phyloP scores from a whole-genome alignment of 768 basidiomycete genomes.

The Clitopilus hobsonii region DNA sequence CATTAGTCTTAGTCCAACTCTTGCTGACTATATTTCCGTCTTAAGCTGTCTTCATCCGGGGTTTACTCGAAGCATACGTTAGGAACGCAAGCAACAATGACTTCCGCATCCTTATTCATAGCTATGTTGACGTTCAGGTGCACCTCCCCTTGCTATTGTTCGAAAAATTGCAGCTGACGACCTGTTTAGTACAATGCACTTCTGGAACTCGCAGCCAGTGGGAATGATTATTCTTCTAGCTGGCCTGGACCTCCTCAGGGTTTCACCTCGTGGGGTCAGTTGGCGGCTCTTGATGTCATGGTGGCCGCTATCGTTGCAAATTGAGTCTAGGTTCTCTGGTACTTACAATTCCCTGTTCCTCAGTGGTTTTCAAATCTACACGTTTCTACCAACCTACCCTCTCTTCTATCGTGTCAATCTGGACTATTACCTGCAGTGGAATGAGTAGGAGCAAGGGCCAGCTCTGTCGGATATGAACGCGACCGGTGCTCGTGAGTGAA shows the following conservation, averaged over 20 bases:
- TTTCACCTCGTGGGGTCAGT: constrained; percentile 47
- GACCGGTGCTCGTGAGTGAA: no score
- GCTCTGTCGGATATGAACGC: no score
- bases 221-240: constrained; percentile 35
- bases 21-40: not conserved
- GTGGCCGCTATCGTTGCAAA: constrained; percentile 32
- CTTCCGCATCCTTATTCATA: constrained; percentile 37
- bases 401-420: no score
- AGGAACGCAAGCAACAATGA: constrained; percentile 30
- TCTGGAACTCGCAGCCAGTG: constrained; percentile 40
- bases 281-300: constrained; percentile 41
- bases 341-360: not conserved
- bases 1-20: not conserved
- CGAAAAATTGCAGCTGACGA: not conserved
- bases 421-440: no score
- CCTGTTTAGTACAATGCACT: constrained; percentile 40
- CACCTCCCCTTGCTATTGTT: not conserved
- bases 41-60: constrained; percentile 44
- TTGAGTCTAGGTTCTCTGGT: constrained; percentile 1
- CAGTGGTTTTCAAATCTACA: not conserved
- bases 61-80: constrained; percentile 39
- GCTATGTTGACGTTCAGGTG: constrained; percentile 50
- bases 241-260: constrained; percentile 42
- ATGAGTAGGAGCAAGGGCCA: no score
- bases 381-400: no score